These are phyloP conservation scores for Plasmodium billcollinsi DNA, from an alignment of 169 alveolate genomes.

Conservation along the genomic window DNA sequence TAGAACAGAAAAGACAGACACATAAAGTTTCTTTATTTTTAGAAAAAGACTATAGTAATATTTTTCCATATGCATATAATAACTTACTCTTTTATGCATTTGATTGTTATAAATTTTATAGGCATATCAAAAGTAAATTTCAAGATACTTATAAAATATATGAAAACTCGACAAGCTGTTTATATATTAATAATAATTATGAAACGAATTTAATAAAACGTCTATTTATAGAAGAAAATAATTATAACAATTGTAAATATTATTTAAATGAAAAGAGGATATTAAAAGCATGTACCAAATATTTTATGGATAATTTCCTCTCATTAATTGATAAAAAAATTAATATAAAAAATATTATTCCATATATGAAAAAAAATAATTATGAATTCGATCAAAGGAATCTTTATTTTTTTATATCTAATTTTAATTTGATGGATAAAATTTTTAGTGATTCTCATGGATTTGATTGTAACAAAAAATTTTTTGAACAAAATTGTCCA, in stretches of 20 bases:
- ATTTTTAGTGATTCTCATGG: constrained; percentile 72
- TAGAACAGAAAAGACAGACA: constrained; percentile 67
- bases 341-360: constrained; percentile 56
- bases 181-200: constrained; percentile 38
- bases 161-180: constrained; percentile 66
- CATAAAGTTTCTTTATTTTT: constrained; percentile 51
- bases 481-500: constrained; percentile 24
- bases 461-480: constrained; percentile 44
- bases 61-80: constrained; percentile 34
- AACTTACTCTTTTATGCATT: constrained; percentile 56
- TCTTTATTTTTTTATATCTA: constrained; percentile 47
- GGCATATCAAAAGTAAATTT: constrained; percentile 36
- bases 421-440: constrained; percentile 54
- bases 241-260: constrained; percentile 4
- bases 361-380: constrained; percentile 46
- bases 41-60: constrained; percentile 50
- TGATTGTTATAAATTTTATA: constrained; percentile 56
- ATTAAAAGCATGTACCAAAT: constrained; percentile 51
- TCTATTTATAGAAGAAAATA: constrained; percentile 39
- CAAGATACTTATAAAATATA: constrained; percentile 46
- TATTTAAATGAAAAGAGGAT: constrained; percentile 37
- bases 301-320: constrained; percentile 30
- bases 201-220: constrained; percentile 64
- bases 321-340: constrained; percentile 39
- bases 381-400: constrained; percentile 55